phyloP scores from a whole-genome alignment of 2,329 filamentous ascomycete genomes.

The Pezicula neosporulosa region DNA sequence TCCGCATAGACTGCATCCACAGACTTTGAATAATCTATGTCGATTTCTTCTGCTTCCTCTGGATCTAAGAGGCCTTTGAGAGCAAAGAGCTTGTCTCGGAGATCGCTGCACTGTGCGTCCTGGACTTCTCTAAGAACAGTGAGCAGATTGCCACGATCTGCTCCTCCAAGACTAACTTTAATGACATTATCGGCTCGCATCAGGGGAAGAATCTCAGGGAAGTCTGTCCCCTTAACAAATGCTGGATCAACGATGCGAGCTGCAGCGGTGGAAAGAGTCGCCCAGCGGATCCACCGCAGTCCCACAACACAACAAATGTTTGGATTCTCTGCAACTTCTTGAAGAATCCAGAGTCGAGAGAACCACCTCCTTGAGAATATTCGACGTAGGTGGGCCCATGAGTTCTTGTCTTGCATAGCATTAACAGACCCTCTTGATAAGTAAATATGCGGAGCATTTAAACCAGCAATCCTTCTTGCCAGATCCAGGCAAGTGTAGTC shows the following conservation, averaged over 20 bases:
- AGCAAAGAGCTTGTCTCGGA: slow-evolving; percentile 9
- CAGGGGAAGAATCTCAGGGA: not conserved
- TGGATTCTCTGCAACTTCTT: slow-evolving; percentile 6
- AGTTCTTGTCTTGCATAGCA: not conserved
- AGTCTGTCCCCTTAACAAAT: not conserved
- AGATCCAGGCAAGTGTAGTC: not conserved
- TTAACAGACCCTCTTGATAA: no score
- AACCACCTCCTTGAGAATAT: slow-evolving; percentile 6
- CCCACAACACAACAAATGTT: not conserved
- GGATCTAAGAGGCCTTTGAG: slow-evolving; percentile 7
- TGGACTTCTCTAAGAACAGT: slow-evolving; percentile 4
- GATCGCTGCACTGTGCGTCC: slow-evolving; percentile 5
- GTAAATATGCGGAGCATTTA: no score
- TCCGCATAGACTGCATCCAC: slow-evolving; percentile 6
- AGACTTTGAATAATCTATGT: not conserved
- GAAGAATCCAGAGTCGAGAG: slow-evolving; percentile 10
- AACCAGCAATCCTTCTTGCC: not conserved
- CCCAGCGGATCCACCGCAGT: not conserved
- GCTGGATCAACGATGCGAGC: not conserved
- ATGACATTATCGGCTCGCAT: slow-evolving; percentile 2
- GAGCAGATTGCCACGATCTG: slow-evolving; percentile 3
- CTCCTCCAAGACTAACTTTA: slow-evolving; percentile 3
- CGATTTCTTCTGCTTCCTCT: slow-evolving; percentile 1
- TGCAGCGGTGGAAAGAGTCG: not conserved
- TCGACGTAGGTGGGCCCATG: not conserved